phyloP scores from a whole-genome alignment of 2,329 filamentous ascomycete genomes.

The Colletotrichum chlorophyti region DNA sequence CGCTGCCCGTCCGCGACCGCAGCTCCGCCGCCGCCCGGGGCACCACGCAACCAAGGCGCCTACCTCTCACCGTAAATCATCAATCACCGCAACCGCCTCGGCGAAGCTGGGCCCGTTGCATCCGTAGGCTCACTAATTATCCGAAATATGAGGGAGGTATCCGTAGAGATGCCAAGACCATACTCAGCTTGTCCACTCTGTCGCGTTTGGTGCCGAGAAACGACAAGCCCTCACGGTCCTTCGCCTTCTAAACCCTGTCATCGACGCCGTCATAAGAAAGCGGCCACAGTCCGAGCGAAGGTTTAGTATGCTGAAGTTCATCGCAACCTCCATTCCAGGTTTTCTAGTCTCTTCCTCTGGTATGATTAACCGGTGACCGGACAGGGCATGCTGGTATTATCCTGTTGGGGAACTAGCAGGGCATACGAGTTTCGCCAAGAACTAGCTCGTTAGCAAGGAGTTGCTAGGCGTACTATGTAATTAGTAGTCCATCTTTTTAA shows the following conservation, averaged over 20 bases:
- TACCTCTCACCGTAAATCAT: too few species aligned
- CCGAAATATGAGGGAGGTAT: not conserved
- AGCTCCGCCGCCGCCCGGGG: not conserved
- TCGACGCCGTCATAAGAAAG: not conserved
- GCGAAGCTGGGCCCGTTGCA: not conserved
- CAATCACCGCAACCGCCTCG: conserved; percentile 2
- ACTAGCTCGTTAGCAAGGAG: too few species aligned
- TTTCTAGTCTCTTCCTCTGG: too few species aligned
- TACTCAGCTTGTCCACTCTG: not conserved
- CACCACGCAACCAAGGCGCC: not conserved
- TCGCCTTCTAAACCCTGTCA: not conserved
- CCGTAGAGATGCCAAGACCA: not conserved
- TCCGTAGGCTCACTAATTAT: not conserved
- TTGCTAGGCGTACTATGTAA: too few species aligned
- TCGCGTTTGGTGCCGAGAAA: not conserved
- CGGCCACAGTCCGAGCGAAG: too few species aligned
- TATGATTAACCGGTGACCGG: not conserved
- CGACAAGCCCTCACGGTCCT: not conserved
- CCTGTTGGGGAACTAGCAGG: too few species aligned
- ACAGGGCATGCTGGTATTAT: too few species aligned
- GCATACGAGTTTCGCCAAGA: too few species aligned
- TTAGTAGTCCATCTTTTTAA: too few species aligned
- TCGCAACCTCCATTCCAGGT: not conserved
- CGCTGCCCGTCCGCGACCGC: too few species aligned
- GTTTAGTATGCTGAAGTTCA: not conserved